phyloP scores from a whole-genome alignment of 768 basidiomycete genomes.

The Boletus insuetus region DNA sequence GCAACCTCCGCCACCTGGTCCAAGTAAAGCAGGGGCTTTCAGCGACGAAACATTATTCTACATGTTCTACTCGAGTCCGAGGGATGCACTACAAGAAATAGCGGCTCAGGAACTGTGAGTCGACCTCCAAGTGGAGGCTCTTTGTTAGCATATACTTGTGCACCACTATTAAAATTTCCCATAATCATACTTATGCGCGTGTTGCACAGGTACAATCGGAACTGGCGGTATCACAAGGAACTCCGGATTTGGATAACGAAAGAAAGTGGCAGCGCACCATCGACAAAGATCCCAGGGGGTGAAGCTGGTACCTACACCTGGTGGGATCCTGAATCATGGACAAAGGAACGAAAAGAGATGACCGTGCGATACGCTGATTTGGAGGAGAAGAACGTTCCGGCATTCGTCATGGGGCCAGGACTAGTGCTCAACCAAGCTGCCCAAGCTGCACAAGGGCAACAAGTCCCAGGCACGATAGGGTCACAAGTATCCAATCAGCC shows the following conservation, averaged over 20 bases:
- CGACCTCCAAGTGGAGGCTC: constrained; percentile 5
- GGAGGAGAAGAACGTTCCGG: constrained; percentile 68
- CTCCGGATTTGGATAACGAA: constrained; percentile 82
- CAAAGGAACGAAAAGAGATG: constrained; percentile 75
- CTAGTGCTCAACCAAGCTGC: constrained; percentile 38
- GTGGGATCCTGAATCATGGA: constrained; percentile 83
- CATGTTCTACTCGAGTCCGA: constrained; percentile 94
- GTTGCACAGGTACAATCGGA: constrained; percentile 74
- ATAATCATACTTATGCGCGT: constrained; percentile 4
- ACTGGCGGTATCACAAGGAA: constrained; percentile 97
- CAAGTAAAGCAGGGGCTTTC: constrained; percentile 77
- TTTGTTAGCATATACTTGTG: constrained; percentile 7
- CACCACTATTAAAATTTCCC: background rate
- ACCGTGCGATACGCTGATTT: constrained; percentile 71
- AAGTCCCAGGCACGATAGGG: constrained; percentile 34
- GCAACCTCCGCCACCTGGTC: constrained; percentile 80
- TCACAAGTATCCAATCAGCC: constrained; percentile 27
- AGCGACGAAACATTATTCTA: constrained; percentile 97
- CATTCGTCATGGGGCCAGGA: constrained; percentile 53
- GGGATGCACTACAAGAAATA: constrained; percentile 90
- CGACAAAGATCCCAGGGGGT: constrained; percentile 74
- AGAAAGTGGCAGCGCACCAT: constrained; percentile 74
- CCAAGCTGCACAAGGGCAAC: constrained; percentile 37
- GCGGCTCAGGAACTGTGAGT: constrained; percentile 94
- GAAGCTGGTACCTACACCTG: constrained; percentile 89